A percentile compares a stretch with the other conserved stretches of the same genome.
Evolutionary conservation across 371 early-diverging fungal genomes (phyloP).

Genomic region (Mucor saturninus): DNA sequence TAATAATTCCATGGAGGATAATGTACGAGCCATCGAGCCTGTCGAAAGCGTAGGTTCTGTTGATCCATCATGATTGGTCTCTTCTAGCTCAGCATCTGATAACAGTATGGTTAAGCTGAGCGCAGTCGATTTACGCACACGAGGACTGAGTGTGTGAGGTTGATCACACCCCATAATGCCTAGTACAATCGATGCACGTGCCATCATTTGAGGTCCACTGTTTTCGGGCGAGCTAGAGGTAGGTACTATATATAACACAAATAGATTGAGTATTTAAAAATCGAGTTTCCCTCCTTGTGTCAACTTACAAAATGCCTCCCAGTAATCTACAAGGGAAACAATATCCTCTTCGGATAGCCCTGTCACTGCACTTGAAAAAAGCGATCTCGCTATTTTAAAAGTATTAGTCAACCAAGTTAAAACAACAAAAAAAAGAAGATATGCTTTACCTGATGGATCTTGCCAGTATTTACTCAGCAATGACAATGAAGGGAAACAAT

Average conservation of each 20-base stretch:
- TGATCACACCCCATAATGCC: slow-evolving; percentile 73
- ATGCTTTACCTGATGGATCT: slow-evolving; percentile 70
- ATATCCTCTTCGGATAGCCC: slow-evolving; percentile 54
- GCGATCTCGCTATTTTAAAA: slow-evolving; percentile 33
- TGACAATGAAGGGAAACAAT: slow-evolving; percentile 72
- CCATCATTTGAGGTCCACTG: slow-evolving; percentile 65
- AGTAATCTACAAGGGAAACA: slow-evolving; percentile 62
- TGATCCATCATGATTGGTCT: slow-evolving; percentile 8
- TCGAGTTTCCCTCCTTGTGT: neutral
- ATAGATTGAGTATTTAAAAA: no score
- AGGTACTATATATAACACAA: slow-evolving; percentile 55
- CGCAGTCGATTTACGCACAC: slow-evolving; percentile 59
- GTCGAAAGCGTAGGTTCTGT: slow-evolving; percentile 48
- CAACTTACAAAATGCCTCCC: slow-evolving; percentile 42
- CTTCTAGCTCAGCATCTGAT: slow-evolving; percentile 50
- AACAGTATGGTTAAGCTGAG: slow-evolving; percentile 63
- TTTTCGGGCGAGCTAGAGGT: slow-evolving; percentile 51
- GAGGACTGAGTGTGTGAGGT: slow-evolving; percentile 53
- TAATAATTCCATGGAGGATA: slow-evolving; percentile 76
- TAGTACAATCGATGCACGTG: slow-evolving; percentile 75
- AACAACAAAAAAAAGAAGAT: neutral
- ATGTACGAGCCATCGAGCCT: slow-evolving; percentile 60
- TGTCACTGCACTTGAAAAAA: slow-evolving; percentile 51
- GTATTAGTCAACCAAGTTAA: neutral
- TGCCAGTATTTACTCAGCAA: slow-evolving; percentile 86